These are phyloP conservation scores for Taphrina deformans DNA, from an alignment of 1,139 yeast genomes.

Conservation along the genomic window DNA sequence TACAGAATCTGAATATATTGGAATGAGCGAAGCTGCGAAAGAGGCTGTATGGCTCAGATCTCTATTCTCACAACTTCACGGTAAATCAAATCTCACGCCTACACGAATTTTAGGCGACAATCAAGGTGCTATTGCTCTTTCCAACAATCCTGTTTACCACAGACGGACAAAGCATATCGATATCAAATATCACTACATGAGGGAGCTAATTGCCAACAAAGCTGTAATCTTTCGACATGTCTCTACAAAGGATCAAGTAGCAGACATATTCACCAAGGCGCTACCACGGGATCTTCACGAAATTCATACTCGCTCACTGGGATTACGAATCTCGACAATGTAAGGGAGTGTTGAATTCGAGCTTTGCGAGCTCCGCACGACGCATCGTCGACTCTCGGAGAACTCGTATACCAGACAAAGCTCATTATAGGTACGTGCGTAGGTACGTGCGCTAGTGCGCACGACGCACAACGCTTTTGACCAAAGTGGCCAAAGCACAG, in stretches of 20 bases:
- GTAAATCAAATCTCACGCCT: neutral
- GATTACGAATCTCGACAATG: no score
- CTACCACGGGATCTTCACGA: no score
- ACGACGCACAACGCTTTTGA: no score
- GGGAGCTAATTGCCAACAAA: neutral
- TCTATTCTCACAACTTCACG: neutral
- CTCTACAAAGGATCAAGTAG: neutral
- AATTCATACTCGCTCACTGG: no score
- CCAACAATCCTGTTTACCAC: constrained; percentile 37
- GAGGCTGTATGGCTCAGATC: neutral
- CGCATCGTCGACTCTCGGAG: no score
- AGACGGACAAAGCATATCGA: constrained; percentile 39
- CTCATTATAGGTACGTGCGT: no score
- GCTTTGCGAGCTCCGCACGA: no score
- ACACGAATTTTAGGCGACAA: constrained; percentile 38
- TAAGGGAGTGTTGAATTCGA: no score
- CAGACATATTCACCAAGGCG: neutral
- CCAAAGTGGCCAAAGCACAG: no score
- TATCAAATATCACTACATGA: constrained; percentile 35
- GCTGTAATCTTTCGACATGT: neutral
- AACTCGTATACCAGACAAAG: no score
- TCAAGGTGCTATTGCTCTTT: constrained; percentile 37
- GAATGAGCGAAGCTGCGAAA: neutral
- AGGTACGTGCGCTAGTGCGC: no score
- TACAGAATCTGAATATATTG: constrained; percentile 4